Evolutionary conservation across 495 filamentous ascomycete genomes (phyloP).

Genomic region (Daldinia childiae): DNA sequence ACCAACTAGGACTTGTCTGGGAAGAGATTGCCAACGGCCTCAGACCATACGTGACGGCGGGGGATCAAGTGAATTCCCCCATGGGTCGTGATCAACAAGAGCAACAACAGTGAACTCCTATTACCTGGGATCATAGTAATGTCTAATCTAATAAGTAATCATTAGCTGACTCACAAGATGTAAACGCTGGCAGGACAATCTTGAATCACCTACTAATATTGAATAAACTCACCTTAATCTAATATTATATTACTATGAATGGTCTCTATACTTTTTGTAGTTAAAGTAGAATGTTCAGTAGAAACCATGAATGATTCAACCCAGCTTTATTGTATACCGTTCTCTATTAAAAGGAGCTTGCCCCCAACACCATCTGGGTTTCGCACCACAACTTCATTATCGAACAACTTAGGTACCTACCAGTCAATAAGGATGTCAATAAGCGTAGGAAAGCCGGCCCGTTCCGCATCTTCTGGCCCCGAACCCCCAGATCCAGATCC

Average conservation of each 20-base stretch:
- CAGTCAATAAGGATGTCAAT: not conserved
- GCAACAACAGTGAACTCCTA: not conserved
- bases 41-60: conserved; percentile 18
- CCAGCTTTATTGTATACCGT: not conserved
- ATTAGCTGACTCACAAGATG: not conserved
- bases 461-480: not conserved
- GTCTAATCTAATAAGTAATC: conserved; percentile 26
- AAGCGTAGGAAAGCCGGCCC: not conserved
- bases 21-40: conserved; percentile 40
- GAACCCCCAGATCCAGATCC: not conserved
- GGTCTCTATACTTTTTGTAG: not conserved
- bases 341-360: not conserved
- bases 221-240: not conserved
- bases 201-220: not conserved
- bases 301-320: not conserved
- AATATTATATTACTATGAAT: not conserved
- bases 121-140: conserved; percentile 16
- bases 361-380: not conserved
- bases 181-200: not conserved
- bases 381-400: not conserved
- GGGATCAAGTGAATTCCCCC: conserved; percentile 3
- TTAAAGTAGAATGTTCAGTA: not conserved
- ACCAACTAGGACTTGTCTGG: conserved; percentile 43
- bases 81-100: conserved; percentile 1
- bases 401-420: not conserved